Base-by-base conservation (phyloP, 805 yeast genomes). In the Blastobotrys terrestris region DNA sequence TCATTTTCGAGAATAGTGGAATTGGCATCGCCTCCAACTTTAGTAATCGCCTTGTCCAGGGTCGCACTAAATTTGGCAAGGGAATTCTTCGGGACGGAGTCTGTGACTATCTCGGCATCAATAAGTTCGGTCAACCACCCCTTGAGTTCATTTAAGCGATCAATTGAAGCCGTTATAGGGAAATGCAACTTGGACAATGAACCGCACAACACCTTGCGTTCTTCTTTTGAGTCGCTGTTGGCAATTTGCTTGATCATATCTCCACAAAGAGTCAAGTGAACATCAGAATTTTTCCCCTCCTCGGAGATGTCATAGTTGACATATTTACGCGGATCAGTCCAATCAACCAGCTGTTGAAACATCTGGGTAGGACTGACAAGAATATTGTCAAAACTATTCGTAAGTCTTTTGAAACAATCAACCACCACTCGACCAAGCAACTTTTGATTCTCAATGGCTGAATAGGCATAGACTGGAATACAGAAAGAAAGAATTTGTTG, bases 401-500 rank as follows among this genome's bases (percentile, higher is more conserved):
- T 79, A 55, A 86, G 66, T 60, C 94, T 72, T 51, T 73, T 48
- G 41, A 60, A 20, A 20, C 56, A 55, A 45, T 63, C 55, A 49
- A 65, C 53, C 22, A 64, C 58, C 45, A 58, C 76, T 31, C 79
- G 69, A 4, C 83, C 76, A 62, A 90, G 69, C 55, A 83, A 74
- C 48, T 75, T 77, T 65, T 88, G 97, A 64, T 90, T 95, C 15
- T 71, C 70, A 0, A 74, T 72, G 60, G 84, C 90, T 35, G 95
- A 85, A 63, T 81, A 85, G 40, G 94, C 83, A 65, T 87, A 89
- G 0, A 87, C 95, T 0, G 97, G 97, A 15, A 91, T 74, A 65
- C 96, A 90, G 62, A 87, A 91, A 7, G 94, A 80, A 54, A 91
- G 77, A 0, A 87, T 86, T 66, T 91, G 97, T 47, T 83, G 74